Evolutionary conservation across 2,329 filamentous ascomycete genomes (phyloP).

Genomic region (Sporothrix dimorphospora): DNA sequence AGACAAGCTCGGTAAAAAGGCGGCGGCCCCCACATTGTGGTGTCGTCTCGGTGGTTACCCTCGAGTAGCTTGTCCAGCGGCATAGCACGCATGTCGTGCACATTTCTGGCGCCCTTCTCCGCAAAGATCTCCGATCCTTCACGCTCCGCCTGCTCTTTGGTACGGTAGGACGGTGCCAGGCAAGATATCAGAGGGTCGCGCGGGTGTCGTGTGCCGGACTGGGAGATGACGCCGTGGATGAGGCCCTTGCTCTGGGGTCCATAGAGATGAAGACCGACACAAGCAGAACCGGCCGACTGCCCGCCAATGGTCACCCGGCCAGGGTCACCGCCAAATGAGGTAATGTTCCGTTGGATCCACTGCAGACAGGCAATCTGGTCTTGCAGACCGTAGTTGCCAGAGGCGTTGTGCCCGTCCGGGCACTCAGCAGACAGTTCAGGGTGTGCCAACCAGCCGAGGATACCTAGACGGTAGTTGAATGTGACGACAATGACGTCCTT

Average conservation of each 20-base stretch:
- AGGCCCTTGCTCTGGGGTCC: slow-evolving; percentile 6
- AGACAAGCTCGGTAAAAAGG: neutral
- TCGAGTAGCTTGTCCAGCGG: neutral
- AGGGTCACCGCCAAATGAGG: neutral
- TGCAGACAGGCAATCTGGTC: slow-evolving; percentile 13
- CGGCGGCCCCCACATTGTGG: slow-evolving; percentile 7
- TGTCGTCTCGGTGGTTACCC: slow-evolving; percentile 8
- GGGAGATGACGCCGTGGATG: neutral
- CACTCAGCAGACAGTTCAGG: neutral
- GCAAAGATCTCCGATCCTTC: neutral
- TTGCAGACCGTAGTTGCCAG: slow-evolving; percentile 4
- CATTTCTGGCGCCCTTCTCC: neutral
- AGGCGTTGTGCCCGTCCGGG: neutral
- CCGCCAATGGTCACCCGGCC: neutral
- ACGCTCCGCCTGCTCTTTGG: neutral
- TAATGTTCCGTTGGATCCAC: slow-evolving; percentile 7
- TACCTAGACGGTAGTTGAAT: slow-evolving; percentile 11
- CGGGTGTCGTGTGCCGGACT: slow-evolving; percentile 7
- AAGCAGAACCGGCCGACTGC: slow-evolving; percentile 1
- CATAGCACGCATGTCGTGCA: neutral
- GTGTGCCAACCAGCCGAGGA: slow-evolving; percentile 10
- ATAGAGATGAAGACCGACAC: slow-evolving; percentile 3
- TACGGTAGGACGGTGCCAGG: slow-evolving; percentile 7
- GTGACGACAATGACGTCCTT: neutral
- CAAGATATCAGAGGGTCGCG: neutral